These are phyloP conservation scores for Boletus tomentosulus DNA, from an alignment of 768 basidiomycete genomes.

Conservation along the genomic window DNA sequence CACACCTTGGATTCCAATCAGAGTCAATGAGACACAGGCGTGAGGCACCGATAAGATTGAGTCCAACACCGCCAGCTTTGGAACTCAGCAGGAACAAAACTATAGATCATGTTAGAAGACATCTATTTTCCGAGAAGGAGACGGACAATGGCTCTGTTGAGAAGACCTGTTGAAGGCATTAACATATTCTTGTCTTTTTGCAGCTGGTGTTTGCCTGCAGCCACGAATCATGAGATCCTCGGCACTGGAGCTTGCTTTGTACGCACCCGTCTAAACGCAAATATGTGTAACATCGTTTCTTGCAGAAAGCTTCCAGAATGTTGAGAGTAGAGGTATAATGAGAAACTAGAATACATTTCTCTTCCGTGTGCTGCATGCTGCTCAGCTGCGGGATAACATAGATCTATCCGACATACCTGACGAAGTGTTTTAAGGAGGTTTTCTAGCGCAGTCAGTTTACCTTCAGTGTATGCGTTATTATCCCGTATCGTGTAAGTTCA, in stretches of 20 bases:
- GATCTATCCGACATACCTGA: constrained; percentile 38
- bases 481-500: not conserved
- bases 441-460: constrained; percentile 68
- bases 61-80: constrained; percentile 92
- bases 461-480: constrained; percentile 37
- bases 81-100: constrained; percentile 91
- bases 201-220: constrained; percentile 64
- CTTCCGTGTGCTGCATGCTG: constrained; percentile 59
- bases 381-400: constrained; percentile 2
- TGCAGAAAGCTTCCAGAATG: constrained; percentile 84
- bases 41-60: constrained; percentile 91
- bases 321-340: constrained; percentile 95
- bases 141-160: constrained; percentile 66
- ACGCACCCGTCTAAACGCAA: constrained; percentile 82
- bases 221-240: not conserved
- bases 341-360: constrained; percentile 96
- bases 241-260: not conserved
- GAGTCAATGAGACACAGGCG: constrained; percentile 83
- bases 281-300: constrained; percentile 68
- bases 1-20: constrained; percentile 97
- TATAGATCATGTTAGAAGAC: constrained; percentile 27
- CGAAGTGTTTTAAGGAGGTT: constrained; percentile 58
- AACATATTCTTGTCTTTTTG: constrained; percentile 82
- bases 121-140: not conserved
- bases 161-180: constrained; percentile 81